Conservation (phyloP, 2,329 filamentous ascomycete species). For the Drechslerella dactyloides region DNA sequence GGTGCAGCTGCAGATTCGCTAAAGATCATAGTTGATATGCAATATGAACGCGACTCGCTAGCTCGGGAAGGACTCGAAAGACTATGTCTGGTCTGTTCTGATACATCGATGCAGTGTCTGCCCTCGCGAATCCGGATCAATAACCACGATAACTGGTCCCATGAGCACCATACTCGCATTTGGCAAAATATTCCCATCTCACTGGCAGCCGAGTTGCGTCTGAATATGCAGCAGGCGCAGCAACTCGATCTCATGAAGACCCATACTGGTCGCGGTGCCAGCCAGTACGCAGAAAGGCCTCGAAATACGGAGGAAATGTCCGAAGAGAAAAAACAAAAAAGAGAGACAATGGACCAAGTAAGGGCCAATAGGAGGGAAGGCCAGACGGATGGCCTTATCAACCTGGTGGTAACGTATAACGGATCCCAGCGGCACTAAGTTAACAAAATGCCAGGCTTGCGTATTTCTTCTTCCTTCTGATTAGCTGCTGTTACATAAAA, state of each 20-base stretch:
- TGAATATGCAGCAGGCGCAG: too few relatives aligned
- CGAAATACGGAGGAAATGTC: background rate
- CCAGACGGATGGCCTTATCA: background rate
- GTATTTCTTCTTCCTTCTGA: background rate
- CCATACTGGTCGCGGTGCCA: too few relatives aligned
- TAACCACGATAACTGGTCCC: background rate
- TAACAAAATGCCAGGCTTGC: background rate
- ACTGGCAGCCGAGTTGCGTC: too few relatives aligned
- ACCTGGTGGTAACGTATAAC: background rate
- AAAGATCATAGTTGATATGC: slow-evolving; percentile 1
- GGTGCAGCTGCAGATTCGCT: background rate
- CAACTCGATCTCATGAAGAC: background rate
- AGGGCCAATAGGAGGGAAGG: background rate
- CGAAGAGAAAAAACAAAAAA: background rate
- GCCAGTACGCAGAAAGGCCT: background rate
- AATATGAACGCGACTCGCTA: background rate
- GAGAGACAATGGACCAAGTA: background rate
- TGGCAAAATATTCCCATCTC: too few relatives aligned
- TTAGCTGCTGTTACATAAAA: background rate
- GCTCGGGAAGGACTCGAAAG: background rate
- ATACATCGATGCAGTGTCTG: background rate
- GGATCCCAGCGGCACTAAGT: background rate
- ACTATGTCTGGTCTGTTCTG: background rate
- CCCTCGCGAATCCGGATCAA: slow-evolving; percentile 5
- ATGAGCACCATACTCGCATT: background rate